These are phyloP conservation scores for Eustoma russellianum DNA, from an alignment of 257 asterid species.

Conservation along the genomic window DNA sequence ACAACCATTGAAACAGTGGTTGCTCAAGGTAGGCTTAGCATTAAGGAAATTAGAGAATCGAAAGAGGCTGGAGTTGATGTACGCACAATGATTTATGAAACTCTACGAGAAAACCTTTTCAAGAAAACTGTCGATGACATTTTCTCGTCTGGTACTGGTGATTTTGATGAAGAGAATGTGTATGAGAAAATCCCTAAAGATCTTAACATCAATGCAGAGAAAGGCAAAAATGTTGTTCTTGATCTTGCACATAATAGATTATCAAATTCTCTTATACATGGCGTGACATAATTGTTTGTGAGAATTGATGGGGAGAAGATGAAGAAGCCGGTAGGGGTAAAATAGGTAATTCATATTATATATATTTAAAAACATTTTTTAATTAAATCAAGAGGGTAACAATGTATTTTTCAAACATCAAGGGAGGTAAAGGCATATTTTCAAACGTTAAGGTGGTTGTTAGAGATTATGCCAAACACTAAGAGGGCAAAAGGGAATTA, in stretches of 20 bases:
- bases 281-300: no score
- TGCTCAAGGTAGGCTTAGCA: constrained; percentile 80
- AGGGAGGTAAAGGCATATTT: no score
- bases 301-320: no score
- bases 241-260: constrained; percentile 62
- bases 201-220: constrained; percentile 52
- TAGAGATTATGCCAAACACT: no score
- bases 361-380: no score
- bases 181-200: constrained; percentile 74
- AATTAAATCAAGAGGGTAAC: no score
- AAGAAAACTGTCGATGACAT: constrained; percentile 63
- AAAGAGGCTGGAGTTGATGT: constrained; percentile 77
- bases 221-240: constrained; percentile 59
- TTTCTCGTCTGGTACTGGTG: constrained; percentile 96
- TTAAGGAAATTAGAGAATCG: constrained; percentile 81
- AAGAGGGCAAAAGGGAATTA: no score
- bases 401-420: no score
- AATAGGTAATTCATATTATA: no score
- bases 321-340: no score
- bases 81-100: constrained; percentile 63
- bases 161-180: constrained; percentile 75
- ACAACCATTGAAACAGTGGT: constrained; percentile 91
- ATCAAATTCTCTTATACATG: constrained; percentile 82
- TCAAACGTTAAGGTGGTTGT: no score
- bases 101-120: constrained; percentile 72